Evolutionary conservation across 2,329 filamentous ascomycete genomes (phyloP).

Genomic region (Neofusicoccum sp.): DNA sequence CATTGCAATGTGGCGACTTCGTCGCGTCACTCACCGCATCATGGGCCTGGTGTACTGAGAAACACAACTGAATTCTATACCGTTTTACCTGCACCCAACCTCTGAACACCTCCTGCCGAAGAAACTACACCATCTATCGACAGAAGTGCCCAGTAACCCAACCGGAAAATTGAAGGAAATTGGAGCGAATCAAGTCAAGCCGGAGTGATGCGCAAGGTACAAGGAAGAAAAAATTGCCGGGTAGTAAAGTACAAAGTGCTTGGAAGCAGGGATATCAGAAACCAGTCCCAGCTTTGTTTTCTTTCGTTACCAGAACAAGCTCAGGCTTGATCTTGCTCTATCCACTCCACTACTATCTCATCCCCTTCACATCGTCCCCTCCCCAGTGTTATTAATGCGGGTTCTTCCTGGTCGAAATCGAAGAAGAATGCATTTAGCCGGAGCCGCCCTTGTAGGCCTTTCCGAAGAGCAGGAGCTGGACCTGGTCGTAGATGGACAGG

Average conservation of each 20-base stretch:
- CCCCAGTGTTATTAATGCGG: constrained; percentile 6
- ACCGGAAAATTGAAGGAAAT: constrained; percentile 22
- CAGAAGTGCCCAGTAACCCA: constrained; percentile 27
- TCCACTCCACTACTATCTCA: constrained; percentile 21
- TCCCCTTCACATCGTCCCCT: constrained; percentile 26
- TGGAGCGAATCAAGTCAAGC: constrained; percentile 19
- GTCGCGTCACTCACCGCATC: background rate
- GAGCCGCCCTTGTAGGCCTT: constrained; percentile 87
- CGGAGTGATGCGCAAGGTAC: constrained; percentile 15
- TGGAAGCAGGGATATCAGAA: constrained; percentile 21
- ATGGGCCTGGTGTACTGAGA: background rate
- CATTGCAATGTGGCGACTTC: background rate
- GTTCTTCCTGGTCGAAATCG: background rate
- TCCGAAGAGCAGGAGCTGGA: constrained; percentile 98
- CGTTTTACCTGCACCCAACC: constrained; percentile 35
- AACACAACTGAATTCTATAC: constrained; percentile 35
- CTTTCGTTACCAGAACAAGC: constrained; percentile 45
- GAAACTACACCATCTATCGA: constrained; percentile 21
- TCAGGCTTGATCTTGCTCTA: constrained; percentile 39
- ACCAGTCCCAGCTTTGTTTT: constrained; percentile 25
- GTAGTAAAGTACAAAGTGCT: constrained; percentile 43
- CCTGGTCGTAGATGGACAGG: constrained; percentile 99
- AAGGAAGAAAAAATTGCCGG: constrained; percentile 33
- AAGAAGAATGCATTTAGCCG: constrained; percentile 37
- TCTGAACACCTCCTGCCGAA: constrained; percentile 15